Conservation (phyloP, 139 green algal species). For the Picochlorum costavermella region DNA sequence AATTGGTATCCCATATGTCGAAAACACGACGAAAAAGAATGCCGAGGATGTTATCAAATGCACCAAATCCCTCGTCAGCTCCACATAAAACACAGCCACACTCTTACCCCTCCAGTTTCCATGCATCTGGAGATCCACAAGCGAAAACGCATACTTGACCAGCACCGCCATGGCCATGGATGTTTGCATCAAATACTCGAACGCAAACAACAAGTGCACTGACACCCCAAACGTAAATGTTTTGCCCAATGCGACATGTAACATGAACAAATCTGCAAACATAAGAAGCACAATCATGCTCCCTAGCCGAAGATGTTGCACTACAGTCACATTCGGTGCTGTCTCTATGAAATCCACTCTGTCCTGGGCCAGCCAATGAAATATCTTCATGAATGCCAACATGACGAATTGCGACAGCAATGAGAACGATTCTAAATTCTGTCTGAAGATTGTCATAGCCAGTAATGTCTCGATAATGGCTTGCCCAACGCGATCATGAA, state of each 20-base stretch:
- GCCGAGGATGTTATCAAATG: slow-evolving; percentile 92
- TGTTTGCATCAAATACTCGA: slow-evolving; percentile 89
- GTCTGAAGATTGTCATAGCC: slow-evolving; percentile 95
- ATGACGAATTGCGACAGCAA: slow-evolving; percentile 88
- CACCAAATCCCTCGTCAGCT: slow-evolving; percentile 92
- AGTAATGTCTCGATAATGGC: slow-evolving; percentile 95
- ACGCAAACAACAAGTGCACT: slow-evolving; percentile 95
- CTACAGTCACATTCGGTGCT: slow-evolving; percentile 64
- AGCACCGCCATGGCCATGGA: slow-evolving; percentile 54
- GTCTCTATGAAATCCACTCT: slow-evolving; percentile 88
- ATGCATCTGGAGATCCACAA: slow-evolving; percentile 67
- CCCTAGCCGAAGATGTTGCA: slow-evolving; percentile 70
- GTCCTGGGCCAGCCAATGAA: slow-evolving; percentile 89
- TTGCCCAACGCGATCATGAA: slow-evolving; percentile 72
- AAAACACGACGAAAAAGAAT: slow-evolving; percentile 97
- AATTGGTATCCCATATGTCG: slow-evolving; percentile 89
- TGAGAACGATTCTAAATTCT: slow-evolving; percentile 66
- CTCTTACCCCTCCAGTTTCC: slow-evolving; percentile 84
- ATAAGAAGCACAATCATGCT: slow-evolving; percentile 75
- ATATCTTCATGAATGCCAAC: slow-evolving; percentile 90
- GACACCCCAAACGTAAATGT: slow-evolving; percentile 59
- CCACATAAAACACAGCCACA: slow-evolving; percentile 91
- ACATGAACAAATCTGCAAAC: slow-evolving; percentile 64
- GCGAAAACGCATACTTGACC: slow-evolving; percentile 57
- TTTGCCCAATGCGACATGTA: slow-evolving; percentile 67